These are phyloP conservation scores for Oemleria cerasiformis DNA, from an alignment of 306 rosid species.

Conservation along the genomic window DNA sequence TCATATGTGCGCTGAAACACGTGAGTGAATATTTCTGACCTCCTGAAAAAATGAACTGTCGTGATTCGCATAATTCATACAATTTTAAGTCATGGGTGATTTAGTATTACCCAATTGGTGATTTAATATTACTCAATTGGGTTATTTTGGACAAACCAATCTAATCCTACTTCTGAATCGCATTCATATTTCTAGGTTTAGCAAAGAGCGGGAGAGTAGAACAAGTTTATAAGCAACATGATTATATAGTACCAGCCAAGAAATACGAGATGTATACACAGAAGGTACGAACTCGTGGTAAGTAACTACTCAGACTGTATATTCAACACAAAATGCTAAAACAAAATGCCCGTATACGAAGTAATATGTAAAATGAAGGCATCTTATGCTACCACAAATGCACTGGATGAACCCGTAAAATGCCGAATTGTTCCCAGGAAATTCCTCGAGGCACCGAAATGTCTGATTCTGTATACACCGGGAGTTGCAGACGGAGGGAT, in stretches of 20 bases:
- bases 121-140: too few relatives aligned
- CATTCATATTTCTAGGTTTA: background rate
- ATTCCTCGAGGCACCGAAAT: conserved; percentile 81
- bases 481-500: conserved; percentile 53
- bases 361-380: background rate
- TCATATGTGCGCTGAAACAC: too few relatives aligned
- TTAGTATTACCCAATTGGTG: too few relatives aligned
- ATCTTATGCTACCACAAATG: conserved; percentile 58
- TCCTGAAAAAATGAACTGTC: too few relatives aligned
- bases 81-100: too few relatives aligned
- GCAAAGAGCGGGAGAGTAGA: background rate
- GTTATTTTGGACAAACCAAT: too few relatives aligned
- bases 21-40: too few relatives aligned
- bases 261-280: background rate
- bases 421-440: conserved; percentile 61
- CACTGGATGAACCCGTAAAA: conserved; percentile 82
- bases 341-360: background rate
- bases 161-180: background rate
- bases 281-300: background rate
- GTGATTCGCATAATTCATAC: too few relatives aligned
- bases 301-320: background rate
- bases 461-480: conserved; percentile 72
- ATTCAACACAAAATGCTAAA: background rate
- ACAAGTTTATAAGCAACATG: background rate
- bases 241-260: background rate